Conservation (phyloP, 2,329 filamentous ascomycete genomes). For the Ceratocystis eucalypticola region DNA sequence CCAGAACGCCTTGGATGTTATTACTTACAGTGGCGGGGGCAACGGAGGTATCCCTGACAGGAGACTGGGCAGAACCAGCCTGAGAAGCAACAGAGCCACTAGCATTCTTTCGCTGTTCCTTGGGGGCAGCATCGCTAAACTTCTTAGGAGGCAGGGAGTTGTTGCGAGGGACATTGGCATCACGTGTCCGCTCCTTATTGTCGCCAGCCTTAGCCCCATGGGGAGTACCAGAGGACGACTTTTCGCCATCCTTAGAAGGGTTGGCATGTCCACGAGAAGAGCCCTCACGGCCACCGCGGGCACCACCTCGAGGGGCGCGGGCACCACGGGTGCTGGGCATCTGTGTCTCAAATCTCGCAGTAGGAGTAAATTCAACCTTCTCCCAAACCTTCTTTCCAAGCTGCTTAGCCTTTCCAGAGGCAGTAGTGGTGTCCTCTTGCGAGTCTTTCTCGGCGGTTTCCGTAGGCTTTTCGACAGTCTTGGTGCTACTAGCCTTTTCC, state of each 20-base stretch:
- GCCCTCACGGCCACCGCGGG: slow-evolving; percentile 26
- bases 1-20: not conserved
- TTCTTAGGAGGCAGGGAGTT: slow-evolving; percentile 27
- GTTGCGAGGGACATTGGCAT: slow-evolving; percentile 23
- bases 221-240: slow-evolving; percentile 25
- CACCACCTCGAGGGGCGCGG: slow-evolving; percentile 35
- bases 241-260: slow-evolving; percentile 28
- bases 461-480: slow-evolving; percentile 51
- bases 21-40: slow-evolving; percentile 30
- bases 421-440: slow-evolving; percentile 37
- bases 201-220: slow-evolving; percentile 10
- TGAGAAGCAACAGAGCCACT: slow-evolving; percentile 26
- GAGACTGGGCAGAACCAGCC: slow-evolving; percentile 3
- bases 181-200: slow-evolving; percentile 16
- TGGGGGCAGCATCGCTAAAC: slow-evolving; percentile 29
- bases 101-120: slow-evolving; percentile 36
- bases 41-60: slow-evolving; percentile 29
- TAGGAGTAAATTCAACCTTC: slow-evolving; percentile 66
- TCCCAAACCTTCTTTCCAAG: slow-evolving; percentile 70
- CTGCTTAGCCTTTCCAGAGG: slow-evolving; percentile 37
- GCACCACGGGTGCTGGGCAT: slow-evolving; percentile 42
- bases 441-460: slow-evolving; percentile 49
- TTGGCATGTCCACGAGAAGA: slow-evolving; percentile 23
- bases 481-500: slow-evolving; percentile 47
- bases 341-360: slow-evolving; percentile 75